Percentiles rank a stretch among this genome's conserved stretches.
Conservation (phyloP, 768 basidiomycete species). For the Trichaptum fuscoviolaceum region DNA sequence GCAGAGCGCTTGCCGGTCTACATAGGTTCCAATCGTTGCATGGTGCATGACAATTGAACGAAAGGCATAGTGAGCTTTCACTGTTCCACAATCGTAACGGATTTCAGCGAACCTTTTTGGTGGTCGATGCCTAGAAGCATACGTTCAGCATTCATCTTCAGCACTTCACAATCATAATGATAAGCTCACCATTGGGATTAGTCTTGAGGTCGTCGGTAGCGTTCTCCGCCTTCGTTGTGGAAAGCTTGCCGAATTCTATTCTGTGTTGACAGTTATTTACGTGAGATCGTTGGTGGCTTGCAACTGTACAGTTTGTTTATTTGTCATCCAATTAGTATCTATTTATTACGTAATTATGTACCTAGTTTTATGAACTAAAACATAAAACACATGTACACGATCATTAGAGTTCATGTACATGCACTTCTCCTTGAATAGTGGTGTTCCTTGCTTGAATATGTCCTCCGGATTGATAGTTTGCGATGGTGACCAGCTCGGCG, state of each 20-base stretch:
- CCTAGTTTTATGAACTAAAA: too few relatives aligned
- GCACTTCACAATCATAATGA: slow-evolving; percentile 2
- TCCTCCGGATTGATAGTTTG: too few relatives aligned
- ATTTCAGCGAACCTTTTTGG: slow-evolving; percentile 48
- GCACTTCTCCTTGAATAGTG: too few relatives aligned
- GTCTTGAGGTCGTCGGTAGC: slow-evolving; percentile 61
- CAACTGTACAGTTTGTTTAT: slow-evolving; percentile 2
- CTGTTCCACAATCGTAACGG: slow-evolving; percentile 3
- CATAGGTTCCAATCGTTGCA: too few relatives aligned
- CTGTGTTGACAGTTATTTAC: slow-evolving; percentile 1
- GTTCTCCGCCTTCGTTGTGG: slow-evolving; percentile 11
- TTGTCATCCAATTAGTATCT: too few relatives aligned
- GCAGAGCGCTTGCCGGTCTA: slow-evolving; percentile 93
- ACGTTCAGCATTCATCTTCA: slow-evolving; percentile 11
- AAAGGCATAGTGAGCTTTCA: neutral
- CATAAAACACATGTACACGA: too few relatives aligned
- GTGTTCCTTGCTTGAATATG: too few relatives aligned
- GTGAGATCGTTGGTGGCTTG: neutral
- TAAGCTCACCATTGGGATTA: slow-evolving; percentile 44
- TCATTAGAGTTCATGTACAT: too few relatives aligned
- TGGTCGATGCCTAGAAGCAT: slow-evolving; percentile 38
- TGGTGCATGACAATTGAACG: neutral
- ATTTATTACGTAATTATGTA: too few relatives aligned
- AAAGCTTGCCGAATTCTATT: slow-evolving; percentile 24
- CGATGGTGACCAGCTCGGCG: too few relatives aligned